Percentiles rank a stretch among this genome's conserved stretches.
These are phyloP conservation scores for Verticillium albo-atrum DNA, from an alignment of 2,329 filamentous ascomycete genomes.

Conservation along the genomic window DNA sequence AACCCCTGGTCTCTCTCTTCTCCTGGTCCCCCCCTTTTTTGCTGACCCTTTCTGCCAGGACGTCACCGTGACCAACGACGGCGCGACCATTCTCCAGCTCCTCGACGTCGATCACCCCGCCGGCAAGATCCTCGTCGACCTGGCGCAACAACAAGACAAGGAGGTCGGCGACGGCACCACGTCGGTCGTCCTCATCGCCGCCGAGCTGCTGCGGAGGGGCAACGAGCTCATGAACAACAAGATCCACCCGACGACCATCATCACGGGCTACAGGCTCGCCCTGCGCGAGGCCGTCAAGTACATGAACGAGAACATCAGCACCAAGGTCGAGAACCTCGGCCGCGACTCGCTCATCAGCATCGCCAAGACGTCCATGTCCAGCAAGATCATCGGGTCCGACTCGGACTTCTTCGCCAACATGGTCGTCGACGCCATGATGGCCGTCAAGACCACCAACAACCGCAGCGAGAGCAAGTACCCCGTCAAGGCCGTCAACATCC, in stretches of 20 bases:
- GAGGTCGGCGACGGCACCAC: slow-evolving; percentile 98
- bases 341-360: slow-evolving; percentile 90
- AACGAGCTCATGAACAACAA: slow-evolving; percentile 99
- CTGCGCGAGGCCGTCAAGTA: slow-evolving; percentile 96
- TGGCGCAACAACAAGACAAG: slow-evolving; percentile 98
- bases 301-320: slow-evolving; percentile 97
- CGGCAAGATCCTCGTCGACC: slow-evolving; percentile 95
- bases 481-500: slow-evolving; percentile 97
- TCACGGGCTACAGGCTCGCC: slow-evolving; percentile 94
- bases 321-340: slow-evolving; percentile 88
- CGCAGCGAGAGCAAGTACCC: slow-evolving; percentile 92
- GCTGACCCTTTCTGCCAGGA: slow-evolving; percentile 51
- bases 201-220: slow-evolving; percentile 85
- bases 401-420: slow-evolving; percentile 97
- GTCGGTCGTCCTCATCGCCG: slow-evolving; percentile 92
- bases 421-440: slow-evolving; percentile 93
- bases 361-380: slow-evolving; percentile 98
- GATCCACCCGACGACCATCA: slow-evolving; percentile 99
- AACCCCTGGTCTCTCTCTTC: slow-evolving; percentile 15
- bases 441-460: slow-evolving; percentile 90
- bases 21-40: background rate
- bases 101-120: slow-evolving; percentile 97
- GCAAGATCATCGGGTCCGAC: slow-evolving; percentile 95
- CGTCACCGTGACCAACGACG: slow-evolving; percentile 98
- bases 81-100: slow-evolving; percentile 90